phyloP scores from a whole-genome alignment of 2,329 filamentous ascomycete genomes.

The Aspergillus sp. region DNA sequence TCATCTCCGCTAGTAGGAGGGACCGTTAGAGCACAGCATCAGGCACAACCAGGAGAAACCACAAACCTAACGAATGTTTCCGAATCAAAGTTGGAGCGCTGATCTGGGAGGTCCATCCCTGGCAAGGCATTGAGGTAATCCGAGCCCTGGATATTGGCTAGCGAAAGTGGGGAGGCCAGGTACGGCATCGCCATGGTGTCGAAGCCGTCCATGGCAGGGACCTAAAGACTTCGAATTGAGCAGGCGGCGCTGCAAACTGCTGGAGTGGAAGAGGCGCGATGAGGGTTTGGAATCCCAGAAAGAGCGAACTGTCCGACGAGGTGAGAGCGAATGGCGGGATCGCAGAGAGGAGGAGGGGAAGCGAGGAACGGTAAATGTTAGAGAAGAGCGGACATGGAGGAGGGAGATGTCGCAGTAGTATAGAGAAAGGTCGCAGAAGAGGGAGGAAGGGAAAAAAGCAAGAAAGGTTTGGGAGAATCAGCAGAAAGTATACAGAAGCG shows the following conservation, averaged over 20 bases:
- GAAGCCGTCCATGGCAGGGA: conserved; percentile 57
- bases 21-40: conserved; percentile 1
- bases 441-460: conserved; percentile 5
- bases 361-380: conserved; percentile 8
- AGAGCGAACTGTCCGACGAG: neutral
- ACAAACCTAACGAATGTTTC: conserved; percentile 65
- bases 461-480: conserved; percentile 7
- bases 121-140: conserved; percentile 56
- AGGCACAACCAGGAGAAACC: neutral
- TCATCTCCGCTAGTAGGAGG: conserved; percentile 55
- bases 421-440: conserved; percentile 17
- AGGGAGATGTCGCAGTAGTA: conserved; percentile 11
- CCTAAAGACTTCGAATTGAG: conserved; percentile 2
- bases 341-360: neutral
- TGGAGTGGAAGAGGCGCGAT: neutral
- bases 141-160: conserved; percentile 55
- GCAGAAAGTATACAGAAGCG: conserved; percentile 15
- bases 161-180: conserved; percentile 60
- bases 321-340: neutral
- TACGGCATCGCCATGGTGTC: conserved; percentile 68
- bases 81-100: conserved; percentile 63
- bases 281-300: neutral
- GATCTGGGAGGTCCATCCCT: conserved; percentile 60
- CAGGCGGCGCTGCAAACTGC: neutral
- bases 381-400: conserved; percentile 15